Base-by-base conservation (phyloP, 495 filamentous ascomycete genomes). In the Cladorrhinum samala region DNA sequence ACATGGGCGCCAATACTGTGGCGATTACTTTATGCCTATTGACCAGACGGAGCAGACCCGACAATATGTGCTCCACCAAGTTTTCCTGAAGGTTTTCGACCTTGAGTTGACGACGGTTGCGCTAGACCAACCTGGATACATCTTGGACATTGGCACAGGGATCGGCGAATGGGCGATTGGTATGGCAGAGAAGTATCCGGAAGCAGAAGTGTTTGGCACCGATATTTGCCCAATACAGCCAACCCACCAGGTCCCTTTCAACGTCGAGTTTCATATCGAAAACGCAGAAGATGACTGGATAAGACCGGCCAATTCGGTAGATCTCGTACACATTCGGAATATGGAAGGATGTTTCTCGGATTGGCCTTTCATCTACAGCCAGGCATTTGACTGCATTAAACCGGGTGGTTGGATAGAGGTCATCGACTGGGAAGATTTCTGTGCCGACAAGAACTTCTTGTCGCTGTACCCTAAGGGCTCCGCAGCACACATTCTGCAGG, bases 81-180 rank as follows among this genome's bases (percentile, higher is more conserved):
- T 85, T 44, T 86, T 77, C 60, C 71, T 86, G 1, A 76, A 80
- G 47, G 58, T 83, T 20, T 77, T 87, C 48, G 72, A 83, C 57
- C 70, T 77, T 30, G 70, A 80, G 46, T 72, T 87, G 21, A 85
- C 81, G 6, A 75, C 76, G 2, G 81, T 78, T 0, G 78, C 79
- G 27, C 65, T 88, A n/a, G 72, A 72, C 21, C 57, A 75, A 49
- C 72, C 75, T 0, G 65, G 68, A 14, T 77, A 81, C 50, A 84
- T 88, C 30, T 71, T 89, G 7, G 85, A 88, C 56, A 72, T 88
- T 25, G 85, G 85, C 25, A 86, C 84, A 0, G 85, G 83, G 5
- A 77, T 80, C 6, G 84, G 84, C 16, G 84, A 88, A 55, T 89
- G 85, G 85, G 84, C 83, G n/a, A 84, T 86, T 49, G 82, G 79